Base-by-base conservation (phyloP, 345 rosid species). In the Viola odorata region DNA sequence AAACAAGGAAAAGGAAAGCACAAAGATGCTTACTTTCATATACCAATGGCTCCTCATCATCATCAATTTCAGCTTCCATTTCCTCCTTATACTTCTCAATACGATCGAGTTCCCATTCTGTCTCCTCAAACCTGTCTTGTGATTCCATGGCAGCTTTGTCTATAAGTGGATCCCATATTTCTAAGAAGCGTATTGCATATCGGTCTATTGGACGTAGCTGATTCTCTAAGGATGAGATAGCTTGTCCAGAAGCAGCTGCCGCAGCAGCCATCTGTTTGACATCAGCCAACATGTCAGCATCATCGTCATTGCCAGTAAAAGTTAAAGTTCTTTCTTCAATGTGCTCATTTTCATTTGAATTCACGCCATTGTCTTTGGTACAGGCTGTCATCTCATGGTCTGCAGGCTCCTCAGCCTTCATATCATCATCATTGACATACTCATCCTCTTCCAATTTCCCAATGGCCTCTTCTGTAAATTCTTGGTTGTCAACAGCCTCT, bases 1-100 rank as follows among this genome's bases (percentile, higher is more conserved):
- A 64, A 7, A 38, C 9, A 49, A n/a, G 12, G 39, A 41, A 41
- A 61, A 49, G 48, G 32, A 39, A 14, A 11, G 41, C 6, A 47
- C 36, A 61, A 32, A 38, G 53, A 55, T 50, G 79, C 96, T 82
- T 82, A 95, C 99, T 85, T 81, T 95, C 99, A 73, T 95, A 95
- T 51, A 91, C 82, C 50, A 95, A 76, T 74, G 99, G 96, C 68
- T 95, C 99, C 78, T 95, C 99, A 42, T 88, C 96, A 62, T 95
- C 99, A 72, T 95, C 99, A 73, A 88, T 86, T 69, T 95, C 99
- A 81, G 99, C 99, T 78, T 95, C 99, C 96, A 95, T 85, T 75
- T 95, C 99, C 61, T 91, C 99, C 81, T 95, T 95, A 71, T 79
- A 91, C 80, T 78, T 86, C 72, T 95, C 98, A 69, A 95, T 85